Base-by-base conservation (phyloP, 164 flowering plant species). In the Stephania japonica region DNA sequence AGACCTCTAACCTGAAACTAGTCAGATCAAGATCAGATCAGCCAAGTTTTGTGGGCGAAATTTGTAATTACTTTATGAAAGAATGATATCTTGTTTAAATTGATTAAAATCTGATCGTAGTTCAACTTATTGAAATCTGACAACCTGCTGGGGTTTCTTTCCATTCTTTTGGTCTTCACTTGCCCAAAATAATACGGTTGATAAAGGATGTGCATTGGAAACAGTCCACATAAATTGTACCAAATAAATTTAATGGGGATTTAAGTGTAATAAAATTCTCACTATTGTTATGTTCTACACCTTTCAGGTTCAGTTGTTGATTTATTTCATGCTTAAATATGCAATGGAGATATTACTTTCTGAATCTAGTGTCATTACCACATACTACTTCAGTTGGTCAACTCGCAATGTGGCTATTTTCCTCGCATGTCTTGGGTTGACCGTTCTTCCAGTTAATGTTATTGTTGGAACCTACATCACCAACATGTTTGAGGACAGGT, bases 291-390 rank as follows among this genome's bases (percentile, higher is more conserved):
- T 23, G 19, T 18, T 67, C 67, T 49, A 19, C 13, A 32, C 32
- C 69, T 73, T 24, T 64, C 91, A 92, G 97, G 97, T 86, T 68
- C 97, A 92, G 70, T 71, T 90, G 18, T 77, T 88, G 70, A 82
- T 92, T 53, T 92, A 92, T 79, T 90, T 92, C 70, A 92, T 92
- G 97, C 97, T 92, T 70, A 92, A 92, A 76, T 92, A 89, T 81
- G 92, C 90, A 25, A 90, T 92, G 95, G 97, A 92, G 84, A 83
- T 90, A 67, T 76, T 92, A 75, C 86, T 92, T 25, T 85, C 97
- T 25, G 97, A 89, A 77, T 90, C 94, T 32, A 89, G 97, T 75
- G 89, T 92, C 71, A 73, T 92, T 74, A 92, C 97, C 0, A 42
- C 81, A 41, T 80, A 83, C 78, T 92, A 92, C 84, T 92, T 92